phyloP scores from a whole-genome alignment of 202 grass and related monocot genomes.

The Dendrocalamus latiflorus region DNA sequence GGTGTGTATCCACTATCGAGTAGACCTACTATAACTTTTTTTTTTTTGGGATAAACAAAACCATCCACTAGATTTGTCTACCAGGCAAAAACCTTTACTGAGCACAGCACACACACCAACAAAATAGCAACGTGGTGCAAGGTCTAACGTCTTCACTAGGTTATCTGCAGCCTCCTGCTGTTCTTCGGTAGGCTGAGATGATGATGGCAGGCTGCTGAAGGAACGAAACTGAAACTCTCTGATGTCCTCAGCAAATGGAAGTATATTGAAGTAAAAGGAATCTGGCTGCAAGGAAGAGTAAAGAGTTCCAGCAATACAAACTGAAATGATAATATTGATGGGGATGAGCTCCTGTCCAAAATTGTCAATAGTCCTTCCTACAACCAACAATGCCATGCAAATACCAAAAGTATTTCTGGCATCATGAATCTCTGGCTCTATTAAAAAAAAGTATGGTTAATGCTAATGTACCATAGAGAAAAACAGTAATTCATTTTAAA shows the following conservation, averaged over 20 bases:
- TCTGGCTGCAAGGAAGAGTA: slow-evolving; percentile 56
- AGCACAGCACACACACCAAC: background rate
- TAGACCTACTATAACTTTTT: background rate
- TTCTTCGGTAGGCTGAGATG: slow-evolving; percentile 60
- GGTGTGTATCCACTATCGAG: background rate
- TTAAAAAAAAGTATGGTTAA: too few relatives aligned
- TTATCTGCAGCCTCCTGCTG: slow-evolving; percentile 87
- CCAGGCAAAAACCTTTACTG: background rate
- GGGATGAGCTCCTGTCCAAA: too few relatives aligned
- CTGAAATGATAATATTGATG: too few relatives aligned
- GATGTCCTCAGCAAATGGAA: slow-evolving; percentile 90
- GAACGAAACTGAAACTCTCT: slow-evolving; percentile 88
- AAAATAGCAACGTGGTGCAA: slow-evolving; percentile 50
- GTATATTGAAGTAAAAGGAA: slow-evolving; percentile 90
- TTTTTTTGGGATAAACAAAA: background rate
- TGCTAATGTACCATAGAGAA: too few relatives aligned
- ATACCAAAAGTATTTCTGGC: too few relatives aligned
- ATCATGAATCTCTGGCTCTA: too few relatives aligned
- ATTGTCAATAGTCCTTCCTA: too few relatives aligned
- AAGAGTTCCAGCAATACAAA: too few relatives aligned
- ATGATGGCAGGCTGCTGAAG: slow-evolving; percentile 56
- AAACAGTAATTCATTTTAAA: too few relatives aligned
- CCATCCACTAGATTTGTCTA: background rate
- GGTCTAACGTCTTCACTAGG: slow-evolving; percentile 78
- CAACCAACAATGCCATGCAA: too few relatives aligned